Evolutionary conservation across 345 rosid species (phyloP).

Genomic region (Pseudoturritis turrita): DNA sequence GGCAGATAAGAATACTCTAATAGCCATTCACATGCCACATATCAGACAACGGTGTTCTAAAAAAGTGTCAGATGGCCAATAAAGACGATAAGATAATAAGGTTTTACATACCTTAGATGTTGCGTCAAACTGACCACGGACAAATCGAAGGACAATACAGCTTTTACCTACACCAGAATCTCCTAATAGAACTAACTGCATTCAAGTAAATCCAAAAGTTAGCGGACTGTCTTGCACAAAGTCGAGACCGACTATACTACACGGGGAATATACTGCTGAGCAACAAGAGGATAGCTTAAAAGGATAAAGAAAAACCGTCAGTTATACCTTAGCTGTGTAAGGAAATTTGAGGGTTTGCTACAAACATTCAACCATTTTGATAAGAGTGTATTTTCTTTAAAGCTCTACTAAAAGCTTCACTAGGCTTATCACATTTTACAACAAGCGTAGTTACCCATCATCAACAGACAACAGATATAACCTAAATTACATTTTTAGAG

Average conservation of each 20-base stretch:
- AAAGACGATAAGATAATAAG: neutral
- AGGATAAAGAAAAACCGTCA: too few relatives aligned
- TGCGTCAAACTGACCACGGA: constrained; percentile 97
- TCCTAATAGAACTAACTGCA: constrained; percentile 87
- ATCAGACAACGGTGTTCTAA: neutral
- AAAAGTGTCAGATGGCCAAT: neutral
- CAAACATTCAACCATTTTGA: too few relatives aligned
- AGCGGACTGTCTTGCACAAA: neutral
- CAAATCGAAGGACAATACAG: constrained; percentile 97
- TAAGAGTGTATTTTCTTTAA: too few relatives aligned
- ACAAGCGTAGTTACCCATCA: neutral
- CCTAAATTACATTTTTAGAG: too few relatives aligned
- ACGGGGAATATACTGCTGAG: neutral
- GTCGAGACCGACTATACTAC: neutral
- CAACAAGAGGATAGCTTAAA: too few relatives aligned
- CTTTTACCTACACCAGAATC: constrained; percentile 99
- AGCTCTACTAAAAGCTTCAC: neutral
- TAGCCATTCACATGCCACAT: neutral
- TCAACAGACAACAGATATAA: too few relatives aligned
- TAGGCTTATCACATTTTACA: neutral
- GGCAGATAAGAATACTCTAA: neutral
- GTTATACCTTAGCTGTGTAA: too few relatives aligned
- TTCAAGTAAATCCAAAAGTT: constrained; percentile 19
- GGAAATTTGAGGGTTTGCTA: too few relatives aligned
- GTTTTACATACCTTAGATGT: constrained; percentile 66